phyloP scores from a whole-genome alignment of 495 filamentous ascomycete species.

The Tuber aestivum region DNA sequence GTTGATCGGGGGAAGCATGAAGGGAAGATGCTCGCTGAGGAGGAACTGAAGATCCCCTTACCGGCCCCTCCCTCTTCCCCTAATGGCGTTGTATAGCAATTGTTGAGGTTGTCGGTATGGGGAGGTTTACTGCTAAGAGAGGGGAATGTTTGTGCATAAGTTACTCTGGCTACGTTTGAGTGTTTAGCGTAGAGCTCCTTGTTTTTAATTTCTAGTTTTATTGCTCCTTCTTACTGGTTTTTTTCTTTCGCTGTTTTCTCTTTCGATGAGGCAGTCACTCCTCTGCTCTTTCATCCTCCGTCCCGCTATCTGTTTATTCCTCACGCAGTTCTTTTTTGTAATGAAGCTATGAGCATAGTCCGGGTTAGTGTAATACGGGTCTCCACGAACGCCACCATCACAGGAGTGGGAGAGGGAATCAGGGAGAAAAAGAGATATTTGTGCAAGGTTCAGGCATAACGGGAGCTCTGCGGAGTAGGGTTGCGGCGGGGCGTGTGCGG shows the following conservation, averaged over 20 bases:
- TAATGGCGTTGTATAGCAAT: constrained; percentile 10
- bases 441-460: background rate
- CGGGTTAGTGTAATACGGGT: background rate
- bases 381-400: background rate
- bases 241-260: background rate
- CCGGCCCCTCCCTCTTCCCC: constrained; percentile 6
- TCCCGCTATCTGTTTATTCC: background rate
- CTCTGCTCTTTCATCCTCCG: background rate
- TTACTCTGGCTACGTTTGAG: constrained; percentile 17
- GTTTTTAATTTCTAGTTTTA: constrained; percentile 14
- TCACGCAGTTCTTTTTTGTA: background rate
- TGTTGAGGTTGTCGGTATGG: background rate
- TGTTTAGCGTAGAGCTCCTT: constrained; percentile 19
- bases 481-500: too few species aligned
- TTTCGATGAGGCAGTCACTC: background rate
- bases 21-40: constrained; percentile 46
- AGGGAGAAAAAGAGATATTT: background rate
- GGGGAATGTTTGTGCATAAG: constrained; percentile 11
- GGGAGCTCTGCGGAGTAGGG: background rate
- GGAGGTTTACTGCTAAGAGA: constrained; percentile 12
- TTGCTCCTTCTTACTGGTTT: background rate
- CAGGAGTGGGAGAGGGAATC: background rate
- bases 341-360: background rate
- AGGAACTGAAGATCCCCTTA: constrained; percentile 35
- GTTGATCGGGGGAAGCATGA: constrained; percentile 83